Evolutionary conservation across 305 asterid genomes (phyloP).

Genomic region (Monarda citriodora): DNA sequence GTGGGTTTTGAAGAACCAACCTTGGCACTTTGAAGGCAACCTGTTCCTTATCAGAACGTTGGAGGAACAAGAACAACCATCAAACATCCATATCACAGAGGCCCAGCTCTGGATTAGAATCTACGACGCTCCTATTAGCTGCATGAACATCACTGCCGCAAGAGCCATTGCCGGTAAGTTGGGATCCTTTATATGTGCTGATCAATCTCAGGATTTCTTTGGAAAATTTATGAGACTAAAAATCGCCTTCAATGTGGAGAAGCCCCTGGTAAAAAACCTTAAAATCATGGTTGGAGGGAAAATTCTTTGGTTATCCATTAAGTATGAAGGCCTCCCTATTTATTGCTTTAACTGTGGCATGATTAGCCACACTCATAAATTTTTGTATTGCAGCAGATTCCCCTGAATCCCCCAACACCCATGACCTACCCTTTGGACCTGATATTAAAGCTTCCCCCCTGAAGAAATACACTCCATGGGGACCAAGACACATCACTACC

Average conservation of each 20-base stretch:
- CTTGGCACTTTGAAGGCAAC: background rate
- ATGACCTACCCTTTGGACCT: background rate
- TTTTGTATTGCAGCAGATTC: background rate
- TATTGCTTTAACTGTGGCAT: background rate
- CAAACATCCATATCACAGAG: background rate
- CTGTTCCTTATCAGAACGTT: background rate
- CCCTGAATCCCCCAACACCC: background rate
- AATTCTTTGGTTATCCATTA: background rate
- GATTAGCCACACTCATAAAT: background rate
- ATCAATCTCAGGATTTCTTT: background rate
- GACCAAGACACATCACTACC: background rate
- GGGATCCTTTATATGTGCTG: background rate
- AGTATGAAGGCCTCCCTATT: background rate
- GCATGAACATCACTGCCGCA: background rate
- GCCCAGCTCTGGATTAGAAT: background rate
- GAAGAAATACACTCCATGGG: background rate
- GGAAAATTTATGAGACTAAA: background rate
- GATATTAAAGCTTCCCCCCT: background rate
- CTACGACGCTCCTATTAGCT: background rate
- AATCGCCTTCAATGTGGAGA: background rate
- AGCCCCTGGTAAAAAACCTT: background rate
- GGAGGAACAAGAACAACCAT: background rate
- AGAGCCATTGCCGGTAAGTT: background rate
- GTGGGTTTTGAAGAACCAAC: background rate
- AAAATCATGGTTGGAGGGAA: background rate